Evolutionary conservation across 768 basidiomycete genomes (phyloP).

Genomic region (Tephrocybe sp.): DNA sequence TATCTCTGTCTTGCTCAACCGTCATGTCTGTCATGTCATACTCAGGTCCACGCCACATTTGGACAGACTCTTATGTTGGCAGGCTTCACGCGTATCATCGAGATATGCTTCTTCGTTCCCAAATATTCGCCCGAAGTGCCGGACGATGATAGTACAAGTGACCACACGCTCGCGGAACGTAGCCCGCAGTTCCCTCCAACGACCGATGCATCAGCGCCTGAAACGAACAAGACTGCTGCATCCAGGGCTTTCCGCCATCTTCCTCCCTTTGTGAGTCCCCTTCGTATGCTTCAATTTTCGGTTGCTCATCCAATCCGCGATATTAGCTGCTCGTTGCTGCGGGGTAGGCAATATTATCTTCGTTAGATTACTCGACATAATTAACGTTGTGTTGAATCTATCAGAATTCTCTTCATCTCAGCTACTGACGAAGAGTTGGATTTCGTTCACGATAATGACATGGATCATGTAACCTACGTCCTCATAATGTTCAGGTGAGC

Average conservation of each 20-base stretch:
- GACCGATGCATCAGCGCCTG: conserved; percentile 12
- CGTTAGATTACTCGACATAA: neutral
- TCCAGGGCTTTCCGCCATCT: conserved; percentile 77
- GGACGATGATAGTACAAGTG: conserved; percentile 59
- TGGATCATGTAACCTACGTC: conserved; percentile 92
- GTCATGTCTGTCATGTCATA: neutral
- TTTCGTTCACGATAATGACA: conserved; percentile 65
- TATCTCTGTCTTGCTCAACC: neutral
- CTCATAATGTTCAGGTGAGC: conserved; percentile 79
- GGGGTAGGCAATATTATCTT: conserved; percentile 49
- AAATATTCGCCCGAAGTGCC: conserved; percentile 24
- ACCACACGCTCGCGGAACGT: conserved; percentile 61
- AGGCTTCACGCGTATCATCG: conserved; percentile 75
- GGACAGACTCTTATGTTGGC: conserved; percentile 87
- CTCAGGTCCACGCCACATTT: conserved; percentile 78
- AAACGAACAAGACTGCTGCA: conserved; percentile 35
- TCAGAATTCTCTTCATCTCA: conserved; percentile 85
- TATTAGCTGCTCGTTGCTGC: conserved; percentile 67
- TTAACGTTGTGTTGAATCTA: neutral
- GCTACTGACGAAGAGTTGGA: conserved; percentile 90
- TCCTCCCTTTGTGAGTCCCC: conserved; percentile 77
- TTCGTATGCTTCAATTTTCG: neutral
- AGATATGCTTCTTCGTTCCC: conserved; percentile 75
- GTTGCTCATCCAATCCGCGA: conserved; percentile 8
- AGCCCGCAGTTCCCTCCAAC: conserved; percentile 12